phyloP scores from a whole-genome alignment of 257 asterid species.

The Plantago ovata region DNA sequence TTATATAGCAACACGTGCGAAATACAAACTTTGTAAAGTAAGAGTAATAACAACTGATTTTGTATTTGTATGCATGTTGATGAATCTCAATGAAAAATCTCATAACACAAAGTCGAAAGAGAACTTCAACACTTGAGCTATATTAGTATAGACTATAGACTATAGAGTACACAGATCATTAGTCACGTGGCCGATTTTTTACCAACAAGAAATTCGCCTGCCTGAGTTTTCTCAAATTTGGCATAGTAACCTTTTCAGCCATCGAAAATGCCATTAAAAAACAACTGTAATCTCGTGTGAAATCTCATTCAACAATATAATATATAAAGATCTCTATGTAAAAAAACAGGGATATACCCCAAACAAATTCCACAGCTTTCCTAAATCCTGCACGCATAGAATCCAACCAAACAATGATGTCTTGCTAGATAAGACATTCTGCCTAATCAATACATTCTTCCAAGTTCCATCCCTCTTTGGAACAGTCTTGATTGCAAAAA shows the following conservation, averaged over 20 bases:
- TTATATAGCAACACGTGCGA: too few species aligned
- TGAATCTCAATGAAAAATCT: too few species aligned
- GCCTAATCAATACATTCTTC: conserved; percentile 17
- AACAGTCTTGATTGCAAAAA: too few species aligned
- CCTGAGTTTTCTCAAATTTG: neutral
- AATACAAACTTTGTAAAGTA: too few species aligned
- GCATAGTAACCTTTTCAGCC: conserved; percentile 2
- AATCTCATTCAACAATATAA: neutral
- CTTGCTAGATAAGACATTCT: conserved; percentile 18
- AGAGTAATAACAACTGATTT: too few species aligned
- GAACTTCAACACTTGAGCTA: too few species aligned
- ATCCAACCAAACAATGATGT: neutral
- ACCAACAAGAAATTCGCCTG: conserved; percentile 21
- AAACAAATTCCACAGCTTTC: conserved; percentile 7
- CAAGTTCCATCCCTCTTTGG: neutral
- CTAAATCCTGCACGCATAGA: neutral
- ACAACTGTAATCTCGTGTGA: conserved; percentile 6
- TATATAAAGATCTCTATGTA: neutral
- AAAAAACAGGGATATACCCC: conserved; percentile 28
- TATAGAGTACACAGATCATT: too few species aligned
- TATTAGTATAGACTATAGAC: too few species aligned
- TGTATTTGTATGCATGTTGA: too few species aligned
- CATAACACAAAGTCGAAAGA: too few species aligned
- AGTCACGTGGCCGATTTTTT: conserved; percentile 26
- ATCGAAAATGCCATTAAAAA: conserved; percentile 6